Conservation (phyloP, 2,329 filamentous ascomycete species). For the Dryadomyces quercivorus region DNA sequence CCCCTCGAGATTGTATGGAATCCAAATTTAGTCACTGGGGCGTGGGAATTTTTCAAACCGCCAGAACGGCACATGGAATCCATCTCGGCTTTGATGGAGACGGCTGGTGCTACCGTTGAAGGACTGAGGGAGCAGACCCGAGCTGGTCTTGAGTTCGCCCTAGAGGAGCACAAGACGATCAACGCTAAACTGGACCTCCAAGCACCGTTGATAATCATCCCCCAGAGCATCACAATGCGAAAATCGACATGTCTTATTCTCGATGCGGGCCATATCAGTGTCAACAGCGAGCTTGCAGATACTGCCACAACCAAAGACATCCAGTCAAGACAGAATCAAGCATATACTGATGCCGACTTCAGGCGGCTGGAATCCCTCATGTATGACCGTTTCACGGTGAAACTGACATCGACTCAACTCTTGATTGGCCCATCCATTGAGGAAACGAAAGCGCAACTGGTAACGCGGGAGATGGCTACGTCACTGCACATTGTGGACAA, state of each 20-base stretch:
- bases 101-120: conserved; percentile 88
- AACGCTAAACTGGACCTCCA: conserved; percentile 93
- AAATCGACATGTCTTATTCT: conserved; percentile 82
- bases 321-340: conserved; percentile 76
- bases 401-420: conserved; percentile 87
- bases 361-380: conserved; percentile 80
- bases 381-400: conserved; percentile 95
- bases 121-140: conserved; percentile 90
- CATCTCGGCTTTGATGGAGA: conserved; percentile 89
- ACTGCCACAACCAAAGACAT: conserved; percentile 81
- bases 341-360: conserved; percentile 82
- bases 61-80: conserved; percentile 98
- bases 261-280: conserved; percentile 89
- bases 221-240: conserved; percentile 75
- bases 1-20: conserved; percentile 98
- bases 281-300: conserved; percentile 88
- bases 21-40: conserved; percentile 78
- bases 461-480: conserved; percentile 51
- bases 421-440: conserved; percentile 90
- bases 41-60: conserved; percentile 91
- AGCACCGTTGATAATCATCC: conserved; percentile 90
- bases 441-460: conserved; percentile 73
- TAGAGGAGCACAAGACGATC: conserved; percentile 96
- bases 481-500: conserved; percentile 85
- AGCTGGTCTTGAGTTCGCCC: conserved; percentile 86